Percentiles rank a stretch among this genome's conserved stretches.
Evolutionary conservation across 2,329 filamentous ascomycete genomes (phyloP).

Genomic region (Periconia sp.): DNA sequence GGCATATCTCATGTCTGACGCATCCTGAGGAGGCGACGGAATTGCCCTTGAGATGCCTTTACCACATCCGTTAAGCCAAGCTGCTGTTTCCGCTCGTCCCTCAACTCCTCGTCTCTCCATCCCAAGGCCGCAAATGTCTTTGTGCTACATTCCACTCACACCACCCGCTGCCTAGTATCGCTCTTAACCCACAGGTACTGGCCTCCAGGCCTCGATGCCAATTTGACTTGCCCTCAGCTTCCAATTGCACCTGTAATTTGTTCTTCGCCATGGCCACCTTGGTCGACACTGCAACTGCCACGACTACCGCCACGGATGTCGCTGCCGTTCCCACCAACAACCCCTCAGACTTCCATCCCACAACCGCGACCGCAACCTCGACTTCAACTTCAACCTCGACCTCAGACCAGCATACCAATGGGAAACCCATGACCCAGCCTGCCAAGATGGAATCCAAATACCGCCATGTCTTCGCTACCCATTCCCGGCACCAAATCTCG

Average conservation of each 20-base stretch:
- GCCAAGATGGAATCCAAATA: constrained; percentile 61
- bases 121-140: constrained; percentile 13
- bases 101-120: background rate
- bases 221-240: too few relatives aligned
- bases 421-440: constrained; percentile 19
- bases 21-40: background rate
- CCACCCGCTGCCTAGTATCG: background rate
- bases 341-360: background rate
- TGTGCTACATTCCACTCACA: constrained; percentile 10
- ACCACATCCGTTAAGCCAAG: background rate
- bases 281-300: constrained; percentile 25
- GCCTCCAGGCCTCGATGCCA: background rate
- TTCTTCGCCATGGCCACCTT: constrained; percentile 35
- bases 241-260: background rate
- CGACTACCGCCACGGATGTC: constrained; percentile 11
- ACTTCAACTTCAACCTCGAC: constrained; percentile 1
- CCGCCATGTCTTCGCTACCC: constrained; percentile 87
- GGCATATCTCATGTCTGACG: background rate
- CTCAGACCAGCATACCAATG: constrained; percentile 23
- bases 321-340: background rate
- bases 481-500: constrained; percentile 71
- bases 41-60: too few relatives aligned
- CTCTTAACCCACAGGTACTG: background rate
- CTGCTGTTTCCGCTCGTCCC: background rate
- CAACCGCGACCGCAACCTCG: background rate